Evolutionary conservation across 805 yeast genomes (phyloP).

Genomic region (Lipomyces orientalis): DNA sequence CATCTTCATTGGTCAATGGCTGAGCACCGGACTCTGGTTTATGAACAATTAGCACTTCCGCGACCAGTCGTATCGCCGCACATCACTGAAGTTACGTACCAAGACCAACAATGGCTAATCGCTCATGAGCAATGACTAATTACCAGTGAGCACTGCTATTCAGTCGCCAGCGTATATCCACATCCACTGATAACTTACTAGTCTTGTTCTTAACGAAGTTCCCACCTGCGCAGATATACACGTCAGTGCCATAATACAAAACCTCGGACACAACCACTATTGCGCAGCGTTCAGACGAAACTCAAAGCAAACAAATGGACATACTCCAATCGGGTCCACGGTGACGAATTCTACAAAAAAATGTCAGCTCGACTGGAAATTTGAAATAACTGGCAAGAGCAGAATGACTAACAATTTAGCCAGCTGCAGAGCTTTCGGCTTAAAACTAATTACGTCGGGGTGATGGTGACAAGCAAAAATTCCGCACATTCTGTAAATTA

Average conservation of each 20-base stretch:
- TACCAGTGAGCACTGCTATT: constrained; percentile 5
- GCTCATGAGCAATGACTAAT: constrained; percentile 80
- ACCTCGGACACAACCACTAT: background rate
- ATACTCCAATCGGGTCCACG: constrained; percentile 97
- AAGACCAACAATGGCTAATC: constrained; percentile 96
- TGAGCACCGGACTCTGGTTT: constrained; percentile 95
- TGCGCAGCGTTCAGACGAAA: background rate
- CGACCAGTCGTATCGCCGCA: background rate
- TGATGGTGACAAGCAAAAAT: constrained; percentile 91
- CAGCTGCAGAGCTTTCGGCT: constrained; percentile 84
- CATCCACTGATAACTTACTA: constrained; percentile 40
- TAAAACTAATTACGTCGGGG: constrained; percentile 78
- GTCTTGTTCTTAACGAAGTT: constrained; percentile 79
- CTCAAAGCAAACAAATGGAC: constrained; percentile 3
- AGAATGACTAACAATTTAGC: constrained; percentile 56
- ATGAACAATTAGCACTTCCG: background rate
- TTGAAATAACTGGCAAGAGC: background rate
- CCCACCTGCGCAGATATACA: constrained; percentile 53
- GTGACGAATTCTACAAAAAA: constrained; percentile 76
- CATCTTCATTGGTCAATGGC: constrained; percentile 87
- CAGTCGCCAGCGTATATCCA: background rate
- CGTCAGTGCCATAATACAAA: background rate
- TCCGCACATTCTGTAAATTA: constrained; percentile 78
- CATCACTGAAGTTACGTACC: constrained; percentile 44
- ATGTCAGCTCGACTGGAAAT: constrained; percentile 3